A percentile compares a stretch with the other conserved stretches of the same genome.
These are phyloP conservation scores for Kuraishia cidri DNA, from an alignment of 805 yeast species.

Conservation along the genomic window DNA sequence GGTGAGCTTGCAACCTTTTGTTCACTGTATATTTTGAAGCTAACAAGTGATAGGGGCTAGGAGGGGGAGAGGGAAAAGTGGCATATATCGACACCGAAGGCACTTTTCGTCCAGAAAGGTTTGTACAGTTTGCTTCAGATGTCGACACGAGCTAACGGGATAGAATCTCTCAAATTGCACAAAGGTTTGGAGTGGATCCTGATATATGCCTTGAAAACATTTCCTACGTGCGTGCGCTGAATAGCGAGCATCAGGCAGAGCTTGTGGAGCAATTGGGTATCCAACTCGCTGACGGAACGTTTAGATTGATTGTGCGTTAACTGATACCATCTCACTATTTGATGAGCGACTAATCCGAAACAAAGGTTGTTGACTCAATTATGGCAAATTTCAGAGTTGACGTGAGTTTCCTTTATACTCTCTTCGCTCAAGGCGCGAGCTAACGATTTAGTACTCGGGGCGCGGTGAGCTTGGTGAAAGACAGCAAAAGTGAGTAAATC, in stretches of 20 bases:
- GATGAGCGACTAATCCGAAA: too few species aligned
- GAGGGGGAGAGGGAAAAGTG: conserved; percentile 78
- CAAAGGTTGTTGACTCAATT: conserved; percentile 57
- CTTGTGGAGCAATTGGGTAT: conserved; percentile 58
- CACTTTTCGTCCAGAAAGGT: conserved; percentile 66
- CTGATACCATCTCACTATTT: too few species aligned
- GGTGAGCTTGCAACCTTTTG: too few species aligned
- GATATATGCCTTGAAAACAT: conserved; percentile 63
- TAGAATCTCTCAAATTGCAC: conserved; percentile 54
- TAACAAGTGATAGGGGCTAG: conserved; percentile 30
- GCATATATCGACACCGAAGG: conserved; percentile 75
- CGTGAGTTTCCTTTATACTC: too few species aligned
- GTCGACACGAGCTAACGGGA: background rate
- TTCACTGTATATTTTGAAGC: conserved; percentile 2
- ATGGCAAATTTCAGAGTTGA: conserved; percentile 78
- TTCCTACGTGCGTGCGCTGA: conserved; percentile 67
- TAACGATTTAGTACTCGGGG: conserved; percentile 49
- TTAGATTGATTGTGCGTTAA: conserved; percentile 13
- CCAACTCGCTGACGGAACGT: conserved; percentile 60
- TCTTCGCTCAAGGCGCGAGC: too few species aligned
- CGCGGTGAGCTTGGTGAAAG: conserved; percentile 73
- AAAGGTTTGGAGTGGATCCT: conserved; percentile 59
- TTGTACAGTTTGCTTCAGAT: too few species aligned
- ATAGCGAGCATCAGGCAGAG: conserved; percentile 75
- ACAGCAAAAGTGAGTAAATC: conserved; percentile 51